Evolutionary conservation across 2,329 filamentous ascomycete genomes (phyloP).

Genomic region (Aspergillus tanneri): DNA sequence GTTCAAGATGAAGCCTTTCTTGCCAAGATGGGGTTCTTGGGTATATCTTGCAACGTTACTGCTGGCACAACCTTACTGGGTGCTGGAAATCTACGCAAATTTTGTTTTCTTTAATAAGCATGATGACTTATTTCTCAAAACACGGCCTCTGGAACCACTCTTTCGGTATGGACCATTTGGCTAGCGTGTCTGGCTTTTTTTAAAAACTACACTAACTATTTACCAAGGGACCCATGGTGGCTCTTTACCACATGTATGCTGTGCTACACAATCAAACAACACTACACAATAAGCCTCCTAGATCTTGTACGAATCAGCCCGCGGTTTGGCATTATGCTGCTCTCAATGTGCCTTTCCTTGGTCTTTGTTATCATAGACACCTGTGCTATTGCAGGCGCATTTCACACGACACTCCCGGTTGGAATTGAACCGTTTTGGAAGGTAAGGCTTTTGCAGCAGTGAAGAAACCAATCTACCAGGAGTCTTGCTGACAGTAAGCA

Average conservation of each 20-base stretch:
- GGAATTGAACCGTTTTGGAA: slow-evolving; percentile 68
- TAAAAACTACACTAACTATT: not conserved
- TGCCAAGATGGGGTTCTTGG: no score
- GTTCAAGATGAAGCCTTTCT: no score
- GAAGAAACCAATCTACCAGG: not conserved
- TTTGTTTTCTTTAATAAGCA: slow-evolving; percentile 62
- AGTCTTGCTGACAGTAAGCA: not conserved
- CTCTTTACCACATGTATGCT: slow-evolving; percentile 54
- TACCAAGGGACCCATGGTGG: not conserved
- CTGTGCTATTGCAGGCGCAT: not conserved
- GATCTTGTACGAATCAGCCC: slow-evolving; percentile 60
- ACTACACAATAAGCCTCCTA: slow-evolving; percentile 56
- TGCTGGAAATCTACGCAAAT: slow-evolving; percentile 66
- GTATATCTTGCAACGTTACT: no score
- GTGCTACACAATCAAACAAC: slow-evolving; percentile 59
- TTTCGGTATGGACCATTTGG: no score
- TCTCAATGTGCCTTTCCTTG: slow-evolving; percentile 7
- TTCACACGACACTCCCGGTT: not conserved
- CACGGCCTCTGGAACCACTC: not conserved
- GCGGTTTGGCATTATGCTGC: slow-evolving; percentile 45
- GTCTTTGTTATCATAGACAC: not conserved
- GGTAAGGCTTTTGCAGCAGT: slow-evolving; percentile 22
- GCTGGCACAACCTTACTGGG: no score
- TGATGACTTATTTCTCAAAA: slow-evolving; percentile 25
- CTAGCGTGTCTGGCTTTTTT: no score